Percentiles rank a stretch among this genome's conserved stretches.
phyloP scores from a whole-genome alignment of 495 filamentous ascomycete species.

The Collariella sp. region DNA sequence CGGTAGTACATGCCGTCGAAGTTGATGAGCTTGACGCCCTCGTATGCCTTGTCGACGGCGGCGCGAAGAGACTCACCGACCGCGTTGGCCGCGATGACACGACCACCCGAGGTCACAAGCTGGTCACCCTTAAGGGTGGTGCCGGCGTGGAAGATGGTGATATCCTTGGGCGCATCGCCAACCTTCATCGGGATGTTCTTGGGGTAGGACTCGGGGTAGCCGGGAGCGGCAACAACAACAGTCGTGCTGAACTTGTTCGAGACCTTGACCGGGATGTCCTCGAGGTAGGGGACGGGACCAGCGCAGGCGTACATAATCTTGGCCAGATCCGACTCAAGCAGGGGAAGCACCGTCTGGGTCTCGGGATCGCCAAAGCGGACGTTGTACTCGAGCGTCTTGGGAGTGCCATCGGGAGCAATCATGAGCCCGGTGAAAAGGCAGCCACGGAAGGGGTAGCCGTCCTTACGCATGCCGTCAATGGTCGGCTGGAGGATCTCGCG shows the following conservation, averaged over 20 bases:
- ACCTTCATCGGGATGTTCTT: slow-evolving; percentile 71
- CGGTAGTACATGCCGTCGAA: slow-evolving; percentile 91
- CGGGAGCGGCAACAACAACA: slow-evolving; percentile 85
- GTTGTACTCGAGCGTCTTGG: slow-evolving; percentile 93
- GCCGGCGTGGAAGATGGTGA: slow-evolving; percentile 87
- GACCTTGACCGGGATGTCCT: slow-evolving; percentile 59
- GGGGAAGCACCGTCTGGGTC: slow-evolving; percentile 81
- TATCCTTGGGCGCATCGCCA: slow-evolving; percentile 34
- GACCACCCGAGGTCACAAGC: slow-evolving; percentile 71
- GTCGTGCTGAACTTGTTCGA: slow-evolving; percentile 67
- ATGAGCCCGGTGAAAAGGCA: slow-evolving; percentile 93
- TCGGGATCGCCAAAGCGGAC: slow-evolving; percentile 95
- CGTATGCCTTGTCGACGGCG: slow-evolving; percentile 78
- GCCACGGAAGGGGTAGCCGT: slow-evolving; percentile 72
- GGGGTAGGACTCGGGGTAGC: slow-evolving; percentile 85
- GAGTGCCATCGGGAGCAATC: slow-evolving; percentile 72
- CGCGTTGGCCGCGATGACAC: slow-evolving; percentile 84
- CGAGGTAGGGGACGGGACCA: slow-evolving; percentile 60
- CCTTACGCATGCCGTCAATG: slow-evolving; percentile 76
- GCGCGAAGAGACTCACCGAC: slow-evolving; percentile 64
- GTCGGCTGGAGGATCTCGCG: slow-evolving; percentile 80
- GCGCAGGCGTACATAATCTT: slow-evolving; percentile 85
- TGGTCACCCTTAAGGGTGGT: slow-evolving; percentile 55
- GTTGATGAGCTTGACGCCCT: slow-evolving; percentile 64
- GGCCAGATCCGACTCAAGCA: slow-evolving; percentile 83